These are phyloP conservation scores for Candida caryicola DNA, from an alignment of 805 yeast genomes.

Conservation along the genomic window DNA sequence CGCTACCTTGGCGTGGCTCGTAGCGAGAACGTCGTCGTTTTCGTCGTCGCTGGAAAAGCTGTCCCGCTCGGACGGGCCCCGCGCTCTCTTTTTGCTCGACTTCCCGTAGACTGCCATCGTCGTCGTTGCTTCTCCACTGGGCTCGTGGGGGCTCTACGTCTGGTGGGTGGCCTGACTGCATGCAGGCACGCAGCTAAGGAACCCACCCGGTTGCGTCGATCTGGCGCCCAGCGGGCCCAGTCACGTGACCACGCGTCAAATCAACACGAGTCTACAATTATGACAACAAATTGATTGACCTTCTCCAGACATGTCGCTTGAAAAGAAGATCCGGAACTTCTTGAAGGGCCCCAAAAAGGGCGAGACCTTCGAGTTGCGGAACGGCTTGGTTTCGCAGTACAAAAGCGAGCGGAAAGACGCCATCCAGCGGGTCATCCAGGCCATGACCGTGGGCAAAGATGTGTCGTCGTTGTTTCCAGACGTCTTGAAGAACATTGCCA, in stretches of 20 bases:
- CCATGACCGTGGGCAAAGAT: slow-evolving; percentile 97
- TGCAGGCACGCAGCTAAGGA: no score
- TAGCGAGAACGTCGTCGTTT: background rate
- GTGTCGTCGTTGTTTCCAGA: slow-evolving; percentile 94
- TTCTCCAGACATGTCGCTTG: slow-evolving; percentile 32
- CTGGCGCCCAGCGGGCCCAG: no score
- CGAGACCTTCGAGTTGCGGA: slow-evolving; percentile 86
- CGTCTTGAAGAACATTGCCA: slow-evolving; percentile 92
- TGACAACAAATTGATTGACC: background rate
- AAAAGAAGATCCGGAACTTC: slow-evolving; percentile 42
- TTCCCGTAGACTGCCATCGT: slow-evolving; percentile 15
- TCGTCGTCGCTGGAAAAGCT: slow-evolving; percentile 17
- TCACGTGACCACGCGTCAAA: slow-evolving; percentile 4
- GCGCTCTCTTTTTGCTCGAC: slow-evolving; percentile 2
- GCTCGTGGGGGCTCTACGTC: no score
- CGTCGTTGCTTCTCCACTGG: slow-evolving; percentile 1
- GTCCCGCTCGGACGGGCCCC: slow-evolving; percentile 4
- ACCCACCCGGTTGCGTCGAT: no score
- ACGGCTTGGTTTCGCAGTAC: slow-evolving; percentile 90
- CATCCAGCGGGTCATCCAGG: slow-evolving; percentile 92
- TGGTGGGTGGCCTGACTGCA: no score
- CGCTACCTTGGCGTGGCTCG: background rate
- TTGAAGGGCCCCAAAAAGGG: slow-evolving; percentile 51
- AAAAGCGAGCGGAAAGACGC: slow-evolving; percentile 95
- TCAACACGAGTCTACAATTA: slow-evolving; percentile 4